phyloP scores from a whole-genome alignment of 495 filamentous ascomycete genomes.

The Penicillium cosmopolitanum region DNA sequence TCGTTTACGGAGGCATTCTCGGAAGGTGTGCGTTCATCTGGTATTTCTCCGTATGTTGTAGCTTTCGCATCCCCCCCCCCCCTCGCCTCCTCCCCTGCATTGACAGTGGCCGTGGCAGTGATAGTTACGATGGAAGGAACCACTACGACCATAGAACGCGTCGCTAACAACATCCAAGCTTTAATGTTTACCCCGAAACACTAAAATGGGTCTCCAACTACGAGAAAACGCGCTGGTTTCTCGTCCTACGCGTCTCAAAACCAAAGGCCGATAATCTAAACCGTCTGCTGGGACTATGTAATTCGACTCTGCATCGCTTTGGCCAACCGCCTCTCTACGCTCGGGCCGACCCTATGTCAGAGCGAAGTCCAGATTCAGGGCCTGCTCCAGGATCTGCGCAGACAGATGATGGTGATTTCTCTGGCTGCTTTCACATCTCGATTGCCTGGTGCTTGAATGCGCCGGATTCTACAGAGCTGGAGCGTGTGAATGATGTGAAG shows the following conservation, averaged over 20 bases:
- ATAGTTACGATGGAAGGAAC: too few relatives aligned
- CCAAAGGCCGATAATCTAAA: constrained; percentile 60
- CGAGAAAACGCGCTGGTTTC: constrained; percentile 82
- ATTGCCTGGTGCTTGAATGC: constrained; percentile 71
- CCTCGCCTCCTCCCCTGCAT: too few relatives aligned
- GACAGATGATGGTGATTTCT: constrained; percentile 35
- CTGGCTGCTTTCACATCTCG: constrained; percentile 74
- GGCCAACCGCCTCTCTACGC: constrained; percentile 76
- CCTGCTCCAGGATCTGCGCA: not conserved
- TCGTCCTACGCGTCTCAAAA: constrained; percentile 67
- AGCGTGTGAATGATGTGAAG: constrained; percentile 40
- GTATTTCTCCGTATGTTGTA: constrained; percentile 49
- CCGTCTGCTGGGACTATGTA: constrained; percentile 65
- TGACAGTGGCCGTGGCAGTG: too few relatives aligned
- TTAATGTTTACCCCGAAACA: constrained; percentile 47
- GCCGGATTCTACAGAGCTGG: constrained; percentile 27
- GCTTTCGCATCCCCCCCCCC: not conserved
- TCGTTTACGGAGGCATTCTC: constrained; percentile 55
- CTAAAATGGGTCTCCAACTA: constrained; percentile 73
- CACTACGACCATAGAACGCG: too few relatives aligned
- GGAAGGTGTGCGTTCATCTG: constrained; percentile 39
- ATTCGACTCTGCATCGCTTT: constrained; percentile 59
- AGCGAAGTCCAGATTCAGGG: not conserved
- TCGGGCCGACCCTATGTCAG: not conserved
- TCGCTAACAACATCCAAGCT: constrained; percentile 39